Evolutionary conservation across 2,329 filamentous ascomycete genomes (phyloP), one percentile per base, ranked within the genome.

Genomic region (Alternaria sp.): DNA sequence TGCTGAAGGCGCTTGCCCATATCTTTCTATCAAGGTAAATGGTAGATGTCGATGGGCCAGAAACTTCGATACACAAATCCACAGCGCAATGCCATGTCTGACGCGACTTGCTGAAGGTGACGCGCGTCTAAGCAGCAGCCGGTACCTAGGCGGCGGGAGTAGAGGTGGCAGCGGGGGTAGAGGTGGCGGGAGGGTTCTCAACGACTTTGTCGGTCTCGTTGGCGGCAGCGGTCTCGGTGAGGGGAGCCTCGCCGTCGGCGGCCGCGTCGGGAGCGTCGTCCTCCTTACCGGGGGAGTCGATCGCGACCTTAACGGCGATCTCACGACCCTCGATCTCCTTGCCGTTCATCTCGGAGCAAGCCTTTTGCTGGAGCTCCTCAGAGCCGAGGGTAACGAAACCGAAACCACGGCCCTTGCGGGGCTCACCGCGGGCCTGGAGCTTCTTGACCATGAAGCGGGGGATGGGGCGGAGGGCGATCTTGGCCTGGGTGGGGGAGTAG

Each of bases 361-460:
- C 96, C 91, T 97, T 97, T 85, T 96, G 90, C 88, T 99, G 96
- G 78, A 95, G 84, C 84, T 97, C 94, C 87, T 99, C 95, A 17
- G 93, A 96, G 69, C 91, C 91, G 67, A 99, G 90, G 65, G 93
- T 98, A 69, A 99, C 96, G 82, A 99, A 99, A 72, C 96, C 96
- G 81, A 99, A 99, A 72, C 96, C 96, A 86, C 96, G 96, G 66
- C 96, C 96, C 91, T 99, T 99, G 86, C 96, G 96, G 77, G 95
- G 90, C 86, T 99, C 96, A 80, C 94, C 94, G 81, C 96, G 95
- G 77, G 95, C 94, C 86, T 97, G 94, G 68, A 99, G 93, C 89
- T 99, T 99, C 91, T 97, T 97, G 85, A 99, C 96, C 96, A 99
- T 99, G 87, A 98, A 99, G 77, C 95, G 94, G 74, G 96, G 96